Evolutionary conservation across 2,329 filamentous ascomycete species (phyloP).

Genomic region (Aspergillus latus): DNA sequence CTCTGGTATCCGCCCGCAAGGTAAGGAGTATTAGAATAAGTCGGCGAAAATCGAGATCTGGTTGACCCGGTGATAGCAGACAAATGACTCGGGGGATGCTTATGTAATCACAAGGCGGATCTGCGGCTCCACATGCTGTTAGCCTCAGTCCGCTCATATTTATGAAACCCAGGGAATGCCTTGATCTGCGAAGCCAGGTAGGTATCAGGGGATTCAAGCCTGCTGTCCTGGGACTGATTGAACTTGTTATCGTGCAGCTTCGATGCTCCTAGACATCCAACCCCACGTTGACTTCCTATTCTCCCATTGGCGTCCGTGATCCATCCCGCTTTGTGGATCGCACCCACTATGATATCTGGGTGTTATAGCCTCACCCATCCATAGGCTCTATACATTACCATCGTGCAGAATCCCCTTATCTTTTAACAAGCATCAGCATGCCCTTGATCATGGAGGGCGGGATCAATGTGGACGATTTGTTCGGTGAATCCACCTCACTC

Average conservation of each 20-base stretch:
- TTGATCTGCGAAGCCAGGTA: not conserved
- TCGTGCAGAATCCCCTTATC: not conserved
- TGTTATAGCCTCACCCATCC: conserved; percentile 2
- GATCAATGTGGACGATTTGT: conserved; percentile 70
- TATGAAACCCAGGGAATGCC: not conserved
- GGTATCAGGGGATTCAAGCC: not conserved
- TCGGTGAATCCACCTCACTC: conserved; percentile 63
- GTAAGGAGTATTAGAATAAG: not conserved
- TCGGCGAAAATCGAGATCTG: not conserved
- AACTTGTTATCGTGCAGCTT: not conserved
- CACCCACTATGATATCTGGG: conserved; percentile 17
- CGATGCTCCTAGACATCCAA: not conserved
- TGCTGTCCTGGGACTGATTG: conserved; percentile 1
- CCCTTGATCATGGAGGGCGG: conserved; percentile 58
- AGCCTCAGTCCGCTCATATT: conserved; percentile 9
- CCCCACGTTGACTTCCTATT: not conserved
- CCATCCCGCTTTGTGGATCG: conserved; percentile 10
- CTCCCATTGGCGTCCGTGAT: not conserved
- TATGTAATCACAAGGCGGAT: conserved; percentile 15
- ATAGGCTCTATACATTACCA: not conserved
- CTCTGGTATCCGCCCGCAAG: too few species aligned
- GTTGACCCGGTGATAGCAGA: conserved; percentile 23
- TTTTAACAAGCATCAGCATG: conserved; percentile 32
- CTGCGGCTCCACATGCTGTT: conserved; percentile 13
- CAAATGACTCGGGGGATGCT: conserved; percentile 24